Conservation (phyloP, 1,284 basidiomycete genomes). For the Apiotrichum domesticum region DNA sequence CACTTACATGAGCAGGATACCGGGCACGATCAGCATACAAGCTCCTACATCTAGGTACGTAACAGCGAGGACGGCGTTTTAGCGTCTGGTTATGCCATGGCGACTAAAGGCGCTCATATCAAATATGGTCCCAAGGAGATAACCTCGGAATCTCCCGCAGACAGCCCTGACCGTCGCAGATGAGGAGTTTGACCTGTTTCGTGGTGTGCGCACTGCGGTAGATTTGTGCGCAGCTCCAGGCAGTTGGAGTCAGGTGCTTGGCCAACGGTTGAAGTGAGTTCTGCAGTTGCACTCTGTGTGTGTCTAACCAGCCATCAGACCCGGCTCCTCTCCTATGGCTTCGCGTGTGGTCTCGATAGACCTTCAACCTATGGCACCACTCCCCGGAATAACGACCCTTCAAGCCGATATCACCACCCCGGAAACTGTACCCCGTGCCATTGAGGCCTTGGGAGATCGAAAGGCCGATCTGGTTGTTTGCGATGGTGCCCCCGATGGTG, state of each 20-base stretch:
- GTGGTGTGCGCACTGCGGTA: conserved; percentile 48
- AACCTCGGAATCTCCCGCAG: not conserved
- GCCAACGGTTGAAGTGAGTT: conserved; percentile 42
- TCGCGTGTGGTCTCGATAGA: conserved; percentile 53
- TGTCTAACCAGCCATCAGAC: not conserved
- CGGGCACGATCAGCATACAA: conserved; percentile 56
- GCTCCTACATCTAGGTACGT: conserved; percentile 39
- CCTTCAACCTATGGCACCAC: conserved; percentile 55
- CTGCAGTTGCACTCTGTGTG: not conserved
- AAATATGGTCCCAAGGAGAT: too few relatives aligned
- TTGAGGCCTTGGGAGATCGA: conserved; percentile 49
- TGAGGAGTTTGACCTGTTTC: conserved; percentile 53
- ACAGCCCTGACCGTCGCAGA: conserved; percentile 32
- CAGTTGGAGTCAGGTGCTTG: conserved; percentile 45
- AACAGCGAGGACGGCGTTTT: too few relatives aligned
- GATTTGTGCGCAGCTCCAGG: conserved; percentile 57
- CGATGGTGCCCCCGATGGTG: conserved; percentile 56
- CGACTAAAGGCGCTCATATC: too few relatives aligned
- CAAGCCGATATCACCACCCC: conserved; percentile 55
- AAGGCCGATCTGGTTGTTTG: conserved; percentile 55
- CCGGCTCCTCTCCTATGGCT: not conserved
- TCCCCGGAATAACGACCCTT: conserved; percentile 52
- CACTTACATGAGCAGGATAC: conserved; percentile 42
- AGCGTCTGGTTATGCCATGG: too few relatives aligned
- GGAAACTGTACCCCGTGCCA: conserved; percentile 51